Conservation (phyloP, 2,329 filamentous ascomycete species). For the Botrytis fabae region DNA sequence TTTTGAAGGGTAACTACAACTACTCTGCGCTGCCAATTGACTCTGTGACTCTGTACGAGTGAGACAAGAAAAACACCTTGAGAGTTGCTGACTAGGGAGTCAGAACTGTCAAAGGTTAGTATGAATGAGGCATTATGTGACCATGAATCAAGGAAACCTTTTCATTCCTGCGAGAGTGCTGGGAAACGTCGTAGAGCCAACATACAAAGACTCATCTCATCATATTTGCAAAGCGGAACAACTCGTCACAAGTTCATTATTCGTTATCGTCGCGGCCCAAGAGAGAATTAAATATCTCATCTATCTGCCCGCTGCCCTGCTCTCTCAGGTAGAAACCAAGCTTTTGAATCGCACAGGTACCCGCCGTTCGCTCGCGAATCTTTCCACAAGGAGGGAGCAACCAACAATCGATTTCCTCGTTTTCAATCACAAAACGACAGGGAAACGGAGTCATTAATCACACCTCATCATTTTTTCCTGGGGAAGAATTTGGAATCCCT, state of each 20-base stretch:
- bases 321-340: not conserved
- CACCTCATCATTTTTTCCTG: not conserved
- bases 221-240: not conserved
- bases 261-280: not conserved
- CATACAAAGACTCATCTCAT: not conserved
- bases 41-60: not conserved
- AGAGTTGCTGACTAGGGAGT: not conserved
- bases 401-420: not conserved
- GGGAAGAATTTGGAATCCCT: not conserved
- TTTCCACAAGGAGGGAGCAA: not conserved
- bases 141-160: not conserved
- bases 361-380: slow-evolving; percentile 6
- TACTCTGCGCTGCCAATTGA: not conserved
- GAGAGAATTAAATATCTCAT: not conserved
- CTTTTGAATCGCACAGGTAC: not conserved
- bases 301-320: not conserved
- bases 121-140: not conserved
- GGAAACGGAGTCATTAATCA: slow-evolving; percentile 3
- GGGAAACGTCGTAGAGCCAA: not conserved
- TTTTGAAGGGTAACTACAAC: not conserved
- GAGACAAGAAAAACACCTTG: slow-evolving; percentile 16
- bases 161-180: not conserved
- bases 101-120: not conserved
- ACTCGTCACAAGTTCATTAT: not conserved
- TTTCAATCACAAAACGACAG: not conserved